Base-by-base conservation (phyloP, 805 yeast species). In the Sugiyamaella marilandica region DNA sequence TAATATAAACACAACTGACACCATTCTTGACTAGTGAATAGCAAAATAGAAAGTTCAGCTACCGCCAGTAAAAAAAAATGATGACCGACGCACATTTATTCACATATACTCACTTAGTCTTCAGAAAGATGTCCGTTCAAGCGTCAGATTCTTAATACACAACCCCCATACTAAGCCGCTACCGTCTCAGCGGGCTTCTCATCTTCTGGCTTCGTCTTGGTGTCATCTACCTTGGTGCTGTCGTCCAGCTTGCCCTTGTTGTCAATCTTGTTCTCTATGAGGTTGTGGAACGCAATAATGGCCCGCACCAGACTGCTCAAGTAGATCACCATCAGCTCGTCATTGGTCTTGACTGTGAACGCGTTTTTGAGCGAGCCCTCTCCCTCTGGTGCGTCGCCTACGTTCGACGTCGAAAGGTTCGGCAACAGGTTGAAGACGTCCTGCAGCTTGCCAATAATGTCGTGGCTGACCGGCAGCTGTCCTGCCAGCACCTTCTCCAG, bases 341-440 rank as follows among this genome's bases (percentile, higher is more conserved):
- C 99, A 66, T 94, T 95, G 2, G 99, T 89, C 72, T 92, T 94
- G 43, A 87, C 79, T 1, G 95, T 90, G 66, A 92, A 85, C 1
- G 98, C 95, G 50, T 84, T 78, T 18, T 85, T 76, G 57, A 94
- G 74, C 37, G 67, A 56, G 11, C 64, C 65, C 7, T 62, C 59
- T 13, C 56, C 54, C 19, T 57, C 57, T 14, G 37, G 47, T 50
- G 36, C 55, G 37, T 59, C 56, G 49, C 47, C 52, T 47, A 45
- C 54, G 44, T 48, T 49, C 26, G 47, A 54, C 49, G 54, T 45
- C 44, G 50, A 58, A 57, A 92, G 75, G 68, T 89, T 90, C 16
- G 99, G 99, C 60, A 94, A 76, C 52, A 94, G 75, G 68, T 95
- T 94, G 74, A 94, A 94, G 16, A 94, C 90, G 64, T 91, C 96